phyloP scores from a whole-genome alignment of 306 rosid species.

The Psophocarpus tetragonolobus region DNA sequence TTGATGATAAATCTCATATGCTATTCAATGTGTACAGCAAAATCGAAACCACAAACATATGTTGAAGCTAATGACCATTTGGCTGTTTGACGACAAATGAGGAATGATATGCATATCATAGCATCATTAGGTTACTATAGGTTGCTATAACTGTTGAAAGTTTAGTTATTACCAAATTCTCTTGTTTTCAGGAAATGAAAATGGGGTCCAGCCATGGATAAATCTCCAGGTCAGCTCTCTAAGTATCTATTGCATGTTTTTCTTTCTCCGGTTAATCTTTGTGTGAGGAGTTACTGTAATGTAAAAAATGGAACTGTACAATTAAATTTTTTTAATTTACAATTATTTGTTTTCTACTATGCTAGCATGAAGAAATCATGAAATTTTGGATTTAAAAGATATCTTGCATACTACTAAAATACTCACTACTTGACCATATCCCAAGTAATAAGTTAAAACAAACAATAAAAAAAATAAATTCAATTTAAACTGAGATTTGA shows the following conservation, averaged over 20 bases:
- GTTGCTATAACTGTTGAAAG: background rate
- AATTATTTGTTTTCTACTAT: background rate
- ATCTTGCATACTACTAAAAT: background rate
- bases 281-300: background rate
- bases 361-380: background rate
- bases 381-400: background rate
- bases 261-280: background rate
- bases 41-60: background rate
- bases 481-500: background rate
- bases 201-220: conserved; percentile 49
- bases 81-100: background rate
- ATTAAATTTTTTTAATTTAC: background rate
- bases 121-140: background rate
- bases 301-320: background rate
- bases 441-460: background rate
- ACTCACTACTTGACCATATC: background rate
- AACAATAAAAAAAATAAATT: background rate
- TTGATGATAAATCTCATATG: too few species aligned
- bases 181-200: conserved; percentile 53
- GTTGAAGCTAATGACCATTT: background rate
- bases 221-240: conserved; percentile 55
- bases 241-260: background rate
- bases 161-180: background rate
- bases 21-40: background rate
- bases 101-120: background rate